A percentile compares a stretch with the other conserved stretches of the same genome.
Evolutionary conservation across 345 rosid species (phyloP).

Genomic region (Murraya koenigii): DNA sequence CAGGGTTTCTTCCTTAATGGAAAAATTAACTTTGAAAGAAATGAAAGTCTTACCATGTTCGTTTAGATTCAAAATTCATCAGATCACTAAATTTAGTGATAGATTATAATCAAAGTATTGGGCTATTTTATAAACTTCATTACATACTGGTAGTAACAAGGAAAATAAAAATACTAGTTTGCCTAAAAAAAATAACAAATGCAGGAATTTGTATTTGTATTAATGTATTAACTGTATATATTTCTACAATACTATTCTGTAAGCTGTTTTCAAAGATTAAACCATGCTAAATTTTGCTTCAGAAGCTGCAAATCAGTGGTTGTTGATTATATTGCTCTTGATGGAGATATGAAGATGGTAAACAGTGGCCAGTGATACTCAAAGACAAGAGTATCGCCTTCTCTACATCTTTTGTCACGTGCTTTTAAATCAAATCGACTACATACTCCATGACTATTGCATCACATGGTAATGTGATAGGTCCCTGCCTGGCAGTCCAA

Average conservation of each 20-base stretch:
- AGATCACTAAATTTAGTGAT: neutral
- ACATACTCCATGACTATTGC: conserved; percentile 28
- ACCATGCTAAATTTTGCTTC: neutral
- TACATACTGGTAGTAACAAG: too few relatives aligned
- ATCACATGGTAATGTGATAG: conserved; percentile 35
- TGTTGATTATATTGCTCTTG: neutral
- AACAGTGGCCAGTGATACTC: neutral
- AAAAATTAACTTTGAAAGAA: neutral
- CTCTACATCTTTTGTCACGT: conserved; percentile 13
- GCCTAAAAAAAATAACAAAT: neutral
- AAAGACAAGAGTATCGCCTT: conserved; percentile 16
- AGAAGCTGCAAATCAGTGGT: neutral
- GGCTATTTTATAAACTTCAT: neutral
- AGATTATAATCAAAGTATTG: neutral
- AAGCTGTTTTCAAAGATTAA: neutral
- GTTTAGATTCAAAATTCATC: neutral
- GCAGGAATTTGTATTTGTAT: neutral
- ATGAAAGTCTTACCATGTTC: neutral
- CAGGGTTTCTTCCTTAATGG: too few relatives aligned
- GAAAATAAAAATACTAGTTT: neutral
- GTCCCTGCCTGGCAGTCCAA: conserved; percentile 28
- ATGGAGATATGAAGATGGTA: conserved; percentile 1
- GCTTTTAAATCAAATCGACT: conserved; percentile 14
- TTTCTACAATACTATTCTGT: neutral
- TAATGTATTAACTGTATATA: neutral